phyloP scores from a whole-genome alignment of 768 basidiomycete genomes.

The Boletus bicolor region DNA sequence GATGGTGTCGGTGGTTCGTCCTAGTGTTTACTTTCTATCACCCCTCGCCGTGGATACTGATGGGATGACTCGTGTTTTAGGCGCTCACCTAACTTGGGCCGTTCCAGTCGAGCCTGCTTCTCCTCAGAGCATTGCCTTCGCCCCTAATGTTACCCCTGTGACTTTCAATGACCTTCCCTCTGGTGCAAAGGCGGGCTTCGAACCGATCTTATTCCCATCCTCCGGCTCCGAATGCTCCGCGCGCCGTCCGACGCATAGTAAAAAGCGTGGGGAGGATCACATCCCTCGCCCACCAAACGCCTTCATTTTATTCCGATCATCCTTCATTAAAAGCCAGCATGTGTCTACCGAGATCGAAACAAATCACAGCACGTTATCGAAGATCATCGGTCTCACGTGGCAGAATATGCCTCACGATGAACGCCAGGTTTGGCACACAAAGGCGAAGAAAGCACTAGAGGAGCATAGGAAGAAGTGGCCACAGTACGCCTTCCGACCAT shows the following conservation, averaged over 20 bases:
- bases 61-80: slow-evolving; percentile 27
- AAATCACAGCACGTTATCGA: slow-evolving; percentile 78
- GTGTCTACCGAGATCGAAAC: slow-evolving; percentile 77
- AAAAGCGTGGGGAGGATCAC: slow-evolving; percentile 71
- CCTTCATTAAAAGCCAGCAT: slow-evolving; percentile 76
- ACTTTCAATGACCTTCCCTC: slow-evolving; percentile 50
- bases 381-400: slow-evolving; percentile 85
- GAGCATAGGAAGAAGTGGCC: slow-evolving; percentile 73
- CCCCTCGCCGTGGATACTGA: slow-evolving; percentile 4
- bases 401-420: slow-evolving; percentile 74
- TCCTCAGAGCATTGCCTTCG: slow-evolving; percentile 49
- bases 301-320: slow-evolving; percentile 83
- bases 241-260: slow-evolving; percentile 53
- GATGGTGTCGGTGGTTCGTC: slow-evolving; percentile 36
- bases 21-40: neutral
- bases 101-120: slow-evolving; percentile 39
- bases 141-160: slow-evolving; percentile 54
- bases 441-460: slow-evolving; percentile 68
- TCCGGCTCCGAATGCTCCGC: slow-evolving; percentile 31
- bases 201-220: slow-evolving; percentile 60
- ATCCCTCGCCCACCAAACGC: slow-evolving; percentile 85
- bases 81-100: slow-evolving; percentile 46
- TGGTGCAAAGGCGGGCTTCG: slow-evolving; percentile 35
- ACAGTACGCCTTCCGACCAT: slow-evolving; percentile 69
- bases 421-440: slow-evolving; percentile 71